Evolutionary conservation across 2,329 filamentous ascomycete genomes (phyloP), one percentile per base, ranked within the genome.

Genomic region (Sporothrix variecibatus): DNA sequence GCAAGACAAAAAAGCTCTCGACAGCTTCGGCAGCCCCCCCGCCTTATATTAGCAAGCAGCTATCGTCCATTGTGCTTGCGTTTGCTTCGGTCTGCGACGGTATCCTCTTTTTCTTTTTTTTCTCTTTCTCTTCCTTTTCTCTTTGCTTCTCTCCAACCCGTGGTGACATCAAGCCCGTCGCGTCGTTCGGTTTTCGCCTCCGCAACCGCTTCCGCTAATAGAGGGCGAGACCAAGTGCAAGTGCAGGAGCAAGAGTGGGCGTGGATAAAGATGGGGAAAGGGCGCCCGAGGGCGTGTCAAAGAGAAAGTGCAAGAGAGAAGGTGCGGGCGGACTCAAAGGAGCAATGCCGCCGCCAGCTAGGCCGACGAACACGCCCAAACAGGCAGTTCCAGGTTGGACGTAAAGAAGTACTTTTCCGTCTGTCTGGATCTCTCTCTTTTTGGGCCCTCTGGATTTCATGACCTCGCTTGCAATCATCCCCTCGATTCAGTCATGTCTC

Each of bases 181-280:
- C 31, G 49, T 43, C 34, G 51, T 40, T 71, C 40, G 38, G 23
- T 12, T n/a, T 71, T 60, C 7, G n/a, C 34, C 69, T 60, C 69
- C 53, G 69, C 53, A 31, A 71, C 38, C 38, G 53, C 69, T 49
- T 71, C 69, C 34, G 53, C 53, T 46, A 71, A 71, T 31, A 28
- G 34, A 71, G 51, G 51, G 49, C 46, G 43, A 17, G 62, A 8
- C 4, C 28, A 38, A 31, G 51, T 28, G 51, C n/a, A 38, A 43
- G 34, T n/a, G 34, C 34, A 34, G 34, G 34, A 34, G 34, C 34
- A 34, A 34, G 34, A 34, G 34, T 34, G 34, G 4, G 34, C n/a
- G n/a, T n/a, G 34, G 34, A 65, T n/a, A 2, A 20, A 20, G 26
- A 56, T 67, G 62, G 62, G 62, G 38, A 23, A 43, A 28, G 23